Base-by-base conservation (phyloP, 352 stramenopile genomes). In the Phytophthora litchii region DNA sequence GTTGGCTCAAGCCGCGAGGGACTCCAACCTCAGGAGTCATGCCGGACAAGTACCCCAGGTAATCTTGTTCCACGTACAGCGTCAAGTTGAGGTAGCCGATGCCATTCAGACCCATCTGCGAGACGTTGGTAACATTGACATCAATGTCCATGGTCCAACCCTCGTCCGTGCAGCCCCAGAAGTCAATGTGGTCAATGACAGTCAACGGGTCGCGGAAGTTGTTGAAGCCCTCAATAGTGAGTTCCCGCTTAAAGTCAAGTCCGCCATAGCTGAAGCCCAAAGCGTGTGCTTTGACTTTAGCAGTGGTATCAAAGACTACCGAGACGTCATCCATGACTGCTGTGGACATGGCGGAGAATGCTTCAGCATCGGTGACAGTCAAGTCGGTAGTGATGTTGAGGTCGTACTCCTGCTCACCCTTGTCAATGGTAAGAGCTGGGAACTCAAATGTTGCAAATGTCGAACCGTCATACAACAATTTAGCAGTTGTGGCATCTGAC, bases 21-120 rank as follows among this genome's bases (percentile, higher is more conserved):
- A 86, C 66, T 13, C 76, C 76, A 27, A 72, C 40, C 3, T 75
- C 58, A 6, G 76, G 64, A 4, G 74, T 64, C 19, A 46, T 41
- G 32, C 76, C 75, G 13, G 79, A 45, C 3, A 79, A 71, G 55
- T 87, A 86, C 19, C 81, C 81, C 13, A 91, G 59, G 57, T 84
- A 91, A 12, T 83, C 37, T 20, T 86, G 46, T 14, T 77, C 43
- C 21, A 80, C 78, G 70, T 87, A 88, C 20, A 91, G 57, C 31
- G 66, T 88, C 60, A 91, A 59, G 60, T 91, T 91, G 43, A 91
- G 73, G 47, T 73, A 69, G 9, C 77, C 81, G 29, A 91, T 73
- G 45, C 80, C 73, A 42, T 83, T 62, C 9, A 88, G 61, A 1
- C 78, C 78, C 51, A 88, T 70, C 44, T 80, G 56, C 32, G 72